Base-by-base conservation (phyloP, 148 eudicot genomes). In the Spergularia marina region DNA sequence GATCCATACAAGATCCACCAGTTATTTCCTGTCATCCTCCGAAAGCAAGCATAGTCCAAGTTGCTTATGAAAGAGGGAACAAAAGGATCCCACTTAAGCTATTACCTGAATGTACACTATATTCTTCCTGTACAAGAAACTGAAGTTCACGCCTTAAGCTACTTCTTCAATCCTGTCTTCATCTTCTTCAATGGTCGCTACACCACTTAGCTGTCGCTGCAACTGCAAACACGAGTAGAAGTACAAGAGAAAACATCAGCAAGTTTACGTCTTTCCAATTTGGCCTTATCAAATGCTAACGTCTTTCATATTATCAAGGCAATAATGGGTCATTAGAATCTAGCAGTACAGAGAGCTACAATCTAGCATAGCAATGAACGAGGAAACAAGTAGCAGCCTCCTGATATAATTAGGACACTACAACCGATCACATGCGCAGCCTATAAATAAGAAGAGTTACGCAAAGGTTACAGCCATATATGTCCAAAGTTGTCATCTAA, bases 41-140 rank as follows among this genome's bases (percentile, higher is more conserved):
- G 34, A 59, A 75, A 47, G 17, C 25, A 63, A 44, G 68, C 13
- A 75, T 62, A 64, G 71, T 58, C 66, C 25, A 49, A 57, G 68
- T 71, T 39, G 62, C 49, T 66, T 53, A 55, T 49, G 20, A 53
- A 53, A 65, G 77, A 65, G 57, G 56, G 44, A 21, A 16, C 44
- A 56, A 72, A 56, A 77, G 70, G 63, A 60, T 52, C 56, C 65
- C 65, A 72, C 30, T 58, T 53, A 55, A 65, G 66, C 23, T 69
- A 25, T 66, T 82, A 87, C 92, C 90, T 77, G 81, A 82, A 87
- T 87, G 76, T 88, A 90, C 91, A 88, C 54, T 72, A 71, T 74
- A 70, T 70, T 76, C 71, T 68, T 71, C 65, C 86, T 86, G 78
- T 78, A 83, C 77, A 78, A 58, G 59, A 51, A 70, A 61, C 65